phyloP scores from a whole-genome alignment of 2,329 filamentous ascomycete species.

The Fusarium udum region DNA sequence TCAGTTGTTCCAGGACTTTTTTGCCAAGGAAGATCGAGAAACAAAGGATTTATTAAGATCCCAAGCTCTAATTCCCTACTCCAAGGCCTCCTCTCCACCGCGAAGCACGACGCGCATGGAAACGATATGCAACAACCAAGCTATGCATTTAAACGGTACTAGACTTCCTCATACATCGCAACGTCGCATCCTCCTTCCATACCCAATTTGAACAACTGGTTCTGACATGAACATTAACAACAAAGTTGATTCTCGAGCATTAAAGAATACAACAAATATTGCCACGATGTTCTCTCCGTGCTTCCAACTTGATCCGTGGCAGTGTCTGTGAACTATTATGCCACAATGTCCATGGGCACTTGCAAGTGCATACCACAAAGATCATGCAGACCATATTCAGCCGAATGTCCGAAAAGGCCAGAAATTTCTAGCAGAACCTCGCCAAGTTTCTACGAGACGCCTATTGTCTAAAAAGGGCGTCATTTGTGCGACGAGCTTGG shows the following conservation, averaged over 20 bases:
- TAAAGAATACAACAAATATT: not conserved
- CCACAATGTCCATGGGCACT: not conserved
- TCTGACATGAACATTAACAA: not conserved
- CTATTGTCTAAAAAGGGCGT: not conserved
- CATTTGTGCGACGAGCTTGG: not conserved
- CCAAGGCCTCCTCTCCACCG: conserved; percentile 5
- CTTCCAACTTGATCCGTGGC: not conserved
- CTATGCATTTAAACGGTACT: conserved; percentile 18
- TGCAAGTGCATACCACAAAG: not conserved
- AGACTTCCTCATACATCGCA: not conserved
- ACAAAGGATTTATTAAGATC: conserved; percentile 3
- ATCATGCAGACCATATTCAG: not conserved
- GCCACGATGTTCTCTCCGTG: not conserved
- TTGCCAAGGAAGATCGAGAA: not conserved
- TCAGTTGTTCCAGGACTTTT: conserved; percentile 32
- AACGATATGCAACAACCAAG: conserved; percentile 23
- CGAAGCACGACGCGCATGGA: conserved; percentile 8
- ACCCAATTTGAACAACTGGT: not conserved
- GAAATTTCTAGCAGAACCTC: not conserved
- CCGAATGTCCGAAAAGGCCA: not conserved
- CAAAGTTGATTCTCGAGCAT: not conserved
- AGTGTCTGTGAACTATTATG: not conserved
- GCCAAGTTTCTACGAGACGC: not conserved
- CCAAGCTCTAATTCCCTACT: conserved; percentile 36
- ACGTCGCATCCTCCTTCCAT: not conserved